Evolutionary conservation across 805 yeast species (phyloP).

Genomic region (Crinitomyces ghanaensis): DNA sequence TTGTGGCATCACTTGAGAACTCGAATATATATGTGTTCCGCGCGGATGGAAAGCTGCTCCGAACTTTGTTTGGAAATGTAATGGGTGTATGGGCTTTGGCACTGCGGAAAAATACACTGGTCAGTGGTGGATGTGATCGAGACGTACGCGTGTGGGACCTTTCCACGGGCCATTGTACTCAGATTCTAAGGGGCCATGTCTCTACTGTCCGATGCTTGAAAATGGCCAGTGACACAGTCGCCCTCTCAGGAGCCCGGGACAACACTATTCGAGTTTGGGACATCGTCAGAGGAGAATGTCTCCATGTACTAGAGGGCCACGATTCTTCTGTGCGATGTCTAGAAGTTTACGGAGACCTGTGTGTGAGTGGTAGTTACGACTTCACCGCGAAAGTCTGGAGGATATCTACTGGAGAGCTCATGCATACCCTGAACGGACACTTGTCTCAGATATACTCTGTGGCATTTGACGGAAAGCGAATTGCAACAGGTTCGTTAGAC

Average conservation of each 20-base stretch:
- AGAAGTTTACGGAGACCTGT: constrained; percentile 52
- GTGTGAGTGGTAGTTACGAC: constrained; percentile 86
- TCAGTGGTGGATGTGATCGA: constrained; percentile 92
- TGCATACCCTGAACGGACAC: constrained; percentile 87
- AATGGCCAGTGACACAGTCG: constrained; percentile 68
- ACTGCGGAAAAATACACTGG: constrained; percentile 81
- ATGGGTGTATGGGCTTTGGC: constrained; percentile 97
- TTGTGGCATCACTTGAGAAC: constrained; percentile 33
- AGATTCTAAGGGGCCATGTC: constrained; percentile 81
- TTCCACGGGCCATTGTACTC: constrained; percentile 70
- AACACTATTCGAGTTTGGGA: constrained; percentile 92
- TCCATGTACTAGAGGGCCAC: constrained; percentile 60
- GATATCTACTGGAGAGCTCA: constrained; percentile 77
- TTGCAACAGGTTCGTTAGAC: constrained; percentile 94
- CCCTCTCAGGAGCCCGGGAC: constrained; percentile 86
- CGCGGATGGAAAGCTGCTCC: constrained; percentile 33
- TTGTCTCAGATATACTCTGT: constrained; percentile 81
- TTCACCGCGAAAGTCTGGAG: constrained; percentile 86
- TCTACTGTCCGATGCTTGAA: constrained; percentile 81
- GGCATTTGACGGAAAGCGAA: constrained; percentile 79
- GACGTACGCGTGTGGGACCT: constrained; percentile 96
- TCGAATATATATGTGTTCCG: constrained; percentile 33
- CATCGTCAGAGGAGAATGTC: constrained; percentile 77
- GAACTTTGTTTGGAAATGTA: constrained; percentile 94
- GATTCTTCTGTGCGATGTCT: constrained; percentile 67